phyloP scores from a whole-genome alignment of 805 yeast species.

The Candida glaebosa region DNA sequence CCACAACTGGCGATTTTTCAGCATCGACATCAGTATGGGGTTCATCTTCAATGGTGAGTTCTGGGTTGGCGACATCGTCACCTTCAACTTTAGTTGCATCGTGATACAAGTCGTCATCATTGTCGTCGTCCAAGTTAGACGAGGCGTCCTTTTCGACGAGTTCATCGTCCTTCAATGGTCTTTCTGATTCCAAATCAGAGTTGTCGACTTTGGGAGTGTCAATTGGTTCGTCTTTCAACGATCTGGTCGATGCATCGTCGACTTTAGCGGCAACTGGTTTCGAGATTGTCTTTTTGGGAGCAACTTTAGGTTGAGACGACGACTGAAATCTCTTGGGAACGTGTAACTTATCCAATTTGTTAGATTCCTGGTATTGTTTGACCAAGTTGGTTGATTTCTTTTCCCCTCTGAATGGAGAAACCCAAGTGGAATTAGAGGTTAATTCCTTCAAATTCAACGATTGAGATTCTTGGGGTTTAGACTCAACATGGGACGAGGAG shows the following conservation, averaged over 20 bases:
- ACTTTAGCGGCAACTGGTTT: conserved; percentile 6
- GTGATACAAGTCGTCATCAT: conserved; percentile 15
- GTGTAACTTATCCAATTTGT: conserved; percentile 27
- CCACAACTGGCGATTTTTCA: conserved; percentile 11
- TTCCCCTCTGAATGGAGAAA: conserved; percentile 38
- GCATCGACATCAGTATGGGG: conserved; percentile 8
- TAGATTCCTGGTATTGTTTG: conserved; percentile 32
- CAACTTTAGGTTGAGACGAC: conserved; percentile 29
- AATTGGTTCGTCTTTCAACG: conserved; percentile 16
- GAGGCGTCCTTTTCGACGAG: conserved; percentile 25
- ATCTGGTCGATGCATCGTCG: conserved; percentile 10
- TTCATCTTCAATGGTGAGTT: conserved; percentile 9
- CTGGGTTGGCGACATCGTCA: conserved; percentile 16
- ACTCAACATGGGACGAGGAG: background rate
- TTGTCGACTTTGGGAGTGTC: conserved; percentile 8
- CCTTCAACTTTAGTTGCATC: conserved; percentile 16
- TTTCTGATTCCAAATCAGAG: conserved; percentile 9
- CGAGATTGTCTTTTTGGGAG: conserved; percentile 32
- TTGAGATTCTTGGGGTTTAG: background rate
- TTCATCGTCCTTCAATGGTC: conserved; percentile 14
- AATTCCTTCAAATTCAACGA: conserved; percentile 22
- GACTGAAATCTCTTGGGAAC: conserved; percentile 44
- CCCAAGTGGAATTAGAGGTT: conserved; percentile 33
- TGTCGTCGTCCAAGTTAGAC: too few species aligned
- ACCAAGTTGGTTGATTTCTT: conserved; percentile 26